phyloP scores from a whole-genome alignment of 192 early-diverging fungal species.

The Powellomyces hirtus region DNA sequence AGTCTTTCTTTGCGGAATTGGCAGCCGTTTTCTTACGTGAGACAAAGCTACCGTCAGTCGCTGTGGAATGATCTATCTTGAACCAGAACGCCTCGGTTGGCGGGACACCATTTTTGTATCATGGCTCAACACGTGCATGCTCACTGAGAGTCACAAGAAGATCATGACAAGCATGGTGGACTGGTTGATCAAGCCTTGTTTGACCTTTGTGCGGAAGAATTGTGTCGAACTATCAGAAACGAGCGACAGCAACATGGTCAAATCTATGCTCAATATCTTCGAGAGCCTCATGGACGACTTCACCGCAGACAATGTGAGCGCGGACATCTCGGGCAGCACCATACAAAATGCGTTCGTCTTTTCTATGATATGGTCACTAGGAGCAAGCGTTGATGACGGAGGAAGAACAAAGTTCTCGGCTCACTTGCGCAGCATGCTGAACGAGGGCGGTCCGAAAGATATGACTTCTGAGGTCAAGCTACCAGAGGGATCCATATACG shows the following conservation, averaged over 20 bases:
- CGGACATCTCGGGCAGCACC: constrained; percentile 24
- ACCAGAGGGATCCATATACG: constrained; percentile 52
- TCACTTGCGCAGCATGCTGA: constrained; percentile 28
- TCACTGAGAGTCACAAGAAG: constrained; percentile 41
- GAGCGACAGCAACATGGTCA: constrained; percentile 48
- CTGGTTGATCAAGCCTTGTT: constrained; percentile 49
- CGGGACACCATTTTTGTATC: constrained; percentile 54
- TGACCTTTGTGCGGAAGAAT: constrained; percentile 46
- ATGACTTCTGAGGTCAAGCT: constrained; percentile 40
- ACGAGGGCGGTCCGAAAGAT: constrained; percentile 29
- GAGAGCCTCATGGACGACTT: constrained; percentile 46
- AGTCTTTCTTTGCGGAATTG: not conserved
- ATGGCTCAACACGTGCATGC: constrained; percentile 43
- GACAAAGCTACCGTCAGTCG: constrained; percentile 56
- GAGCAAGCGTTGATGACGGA: constrained; percentile 48
- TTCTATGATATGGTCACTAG: constrained; percentile 53
- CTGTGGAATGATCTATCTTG: constrained; percentile 69
- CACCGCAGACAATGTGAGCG: constrained; percentile 30
- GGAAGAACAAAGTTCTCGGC: constrained; percentile 45
- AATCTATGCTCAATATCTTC: constrained; percentile 53
- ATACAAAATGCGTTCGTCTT: constrained; percentile 54
- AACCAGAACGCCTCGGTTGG: constrained; percentile 54
- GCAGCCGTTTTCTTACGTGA: not conserved
- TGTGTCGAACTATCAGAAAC: constrained; percentile 56
- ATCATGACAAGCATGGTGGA: constrained; percentile 39